Percentiles rank a stretch among this genome's conserved stretches.
phyloP scores from a whole-genome alignment of 306 rosid species.

The Morella rubra region DNA sequence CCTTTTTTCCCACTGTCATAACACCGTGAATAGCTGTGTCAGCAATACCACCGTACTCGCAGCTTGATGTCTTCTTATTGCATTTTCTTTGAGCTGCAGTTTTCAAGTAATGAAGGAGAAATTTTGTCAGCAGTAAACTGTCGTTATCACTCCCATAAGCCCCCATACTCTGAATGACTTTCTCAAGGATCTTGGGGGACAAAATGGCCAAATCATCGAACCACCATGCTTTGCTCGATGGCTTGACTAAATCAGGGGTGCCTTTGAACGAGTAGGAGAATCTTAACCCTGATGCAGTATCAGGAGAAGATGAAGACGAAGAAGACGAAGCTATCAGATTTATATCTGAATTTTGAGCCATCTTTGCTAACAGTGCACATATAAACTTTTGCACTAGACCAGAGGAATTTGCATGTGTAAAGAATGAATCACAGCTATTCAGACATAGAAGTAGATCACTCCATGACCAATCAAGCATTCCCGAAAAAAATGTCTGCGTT shows the following conservation, averaged over 20 bases:
- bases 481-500: conserved; percentile 51
- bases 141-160: conserved; percentile 45
- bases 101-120: conserved; percentile 67
- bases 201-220: conserved; percentile 63
- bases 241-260: conserved; percentile 48
- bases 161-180: conserved; percentile 43
- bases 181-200: conserved; percentile 61
- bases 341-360: conserved; percentile 49
- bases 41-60: conserved; percentile 51
- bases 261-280: conserved; percentile 41
- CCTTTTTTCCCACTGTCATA: conserved; percentile 37
- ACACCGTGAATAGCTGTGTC: conserved; percentile 66
- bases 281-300: conserved; percentile 35
- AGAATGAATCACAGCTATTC: conserved; percentile 40
- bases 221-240: conserved; percentile 67
- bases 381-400: conserved; percentile 63
- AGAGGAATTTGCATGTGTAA: conserved; percentile 41
- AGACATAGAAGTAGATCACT: conserved; percentile 50
- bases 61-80: conserved; percentile 11
- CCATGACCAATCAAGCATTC: conserved; percentile 60
- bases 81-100: conserved; percentile 30
- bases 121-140: conserved; percentile 58
- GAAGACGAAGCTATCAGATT: conserved; percentile 31
- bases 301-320: conserved; percentile 59
- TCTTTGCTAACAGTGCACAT: conserved; percentile 48